Conservation (phyloP, 371 early-diverging fungal genomes). For the Lichtheimia ramosa region DNA sequence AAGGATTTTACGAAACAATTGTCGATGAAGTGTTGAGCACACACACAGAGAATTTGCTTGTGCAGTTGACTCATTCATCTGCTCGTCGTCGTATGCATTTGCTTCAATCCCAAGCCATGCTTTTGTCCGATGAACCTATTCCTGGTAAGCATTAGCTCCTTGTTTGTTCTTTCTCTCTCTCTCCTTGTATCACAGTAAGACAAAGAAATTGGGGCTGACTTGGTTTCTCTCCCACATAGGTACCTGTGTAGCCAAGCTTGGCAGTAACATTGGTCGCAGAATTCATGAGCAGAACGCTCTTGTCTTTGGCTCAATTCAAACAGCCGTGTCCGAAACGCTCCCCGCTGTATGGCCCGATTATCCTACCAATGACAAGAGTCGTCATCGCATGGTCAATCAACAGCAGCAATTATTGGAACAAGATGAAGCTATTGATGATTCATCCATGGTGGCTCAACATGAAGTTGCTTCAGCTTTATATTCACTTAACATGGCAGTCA, state of each 20-base stretch:
- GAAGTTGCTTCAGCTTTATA: constrained; percentile 14
- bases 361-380: too few relatives aligned
- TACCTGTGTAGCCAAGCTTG: constrained; percentile 15
- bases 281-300: constrained; percentile 16
- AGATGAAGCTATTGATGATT: neutral
- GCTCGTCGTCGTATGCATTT: neutral
- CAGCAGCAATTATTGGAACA: neutral
- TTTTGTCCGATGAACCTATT: neutral
- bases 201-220: too few relatives aligned
- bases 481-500: constrained; percentile 15
- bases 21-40: constrained; percentile 32
- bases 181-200: neutral
- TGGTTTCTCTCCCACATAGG: constrained; percentile 2
- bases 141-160: constrained; percentile 10
- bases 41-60: constrained; percentile 31
- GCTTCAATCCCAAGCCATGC: constrained; percentile 13
- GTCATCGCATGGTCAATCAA: too few relatives aligned
- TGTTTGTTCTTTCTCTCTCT: neutral
- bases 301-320: constrained; percentile 12
- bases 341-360: constrained; percentile 14
- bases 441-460: constrained; percentile 7
- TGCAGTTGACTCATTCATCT: constrained; percentile 25
- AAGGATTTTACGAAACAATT: constrained; percentile 30
- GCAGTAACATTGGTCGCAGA: constrained; percentile 18
- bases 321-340: constrained; percentile 7